Base-by-base conservation (phyloP, 2,329 filamentous ascomycete genomes). In the Fusarium sacchari region DNA sequence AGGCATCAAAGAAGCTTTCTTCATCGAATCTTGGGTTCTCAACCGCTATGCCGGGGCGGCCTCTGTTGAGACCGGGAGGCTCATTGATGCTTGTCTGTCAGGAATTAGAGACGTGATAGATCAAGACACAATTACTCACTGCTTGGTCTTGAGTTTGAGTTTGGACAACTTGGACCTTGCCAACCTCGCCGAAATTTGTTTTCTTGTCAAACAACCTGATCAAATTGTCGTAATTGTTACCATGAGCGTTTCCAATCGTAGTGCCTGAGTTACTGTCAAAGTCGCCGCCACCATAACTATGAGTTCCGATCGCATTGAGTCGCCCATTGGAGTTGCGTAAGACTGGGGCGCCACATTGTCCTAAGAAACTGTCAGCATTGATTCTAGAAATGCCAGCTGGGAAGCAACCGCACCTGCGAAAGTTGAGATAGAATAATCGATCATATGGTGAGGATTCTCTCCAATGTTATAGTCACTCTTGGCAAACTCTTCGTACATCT, bases 401-500 rank as follows among this genome's bases (percentile, higher is more conserved):
- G 42, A 4, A 65, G 28, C 3, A 34, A 5, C 17, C 73, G 76
- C 68, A 80, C 80, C 79, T 18, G 73, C 69, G 60, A 70, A 79
- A 3, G 79, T 80, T 36, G 77, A 77, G 14, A 82, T 69, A 9
- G 63, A 12, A 24, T 82, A 81, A 47, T 81, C 73, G n/a, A 82
- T 34, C 80, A 82, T 79, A 47, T 76, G 64, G 7, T 69, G 59
- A 22, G 60, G 15, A 43, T 62, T 78, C 6, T 55, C 59, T 2
- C 49, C 57, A 12, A 81, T 60, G 50, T 80, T 64, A 34, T 74
- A 81, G 13, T 72, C 52, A 7, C 71, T 77, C 7, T 20, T 50
- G 15, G 55, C 32, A 57, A 76, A 80, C 62, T 78, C 71, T 56
- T 81, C 80, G 36, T 81, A 81, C 80, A 82, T 82, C 64, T 78